These are phyloP conservation scores for Lentinula raphanica DNA, from an alignment of 768 basidiomycete species.

Conservation along the genomic window DNA sequence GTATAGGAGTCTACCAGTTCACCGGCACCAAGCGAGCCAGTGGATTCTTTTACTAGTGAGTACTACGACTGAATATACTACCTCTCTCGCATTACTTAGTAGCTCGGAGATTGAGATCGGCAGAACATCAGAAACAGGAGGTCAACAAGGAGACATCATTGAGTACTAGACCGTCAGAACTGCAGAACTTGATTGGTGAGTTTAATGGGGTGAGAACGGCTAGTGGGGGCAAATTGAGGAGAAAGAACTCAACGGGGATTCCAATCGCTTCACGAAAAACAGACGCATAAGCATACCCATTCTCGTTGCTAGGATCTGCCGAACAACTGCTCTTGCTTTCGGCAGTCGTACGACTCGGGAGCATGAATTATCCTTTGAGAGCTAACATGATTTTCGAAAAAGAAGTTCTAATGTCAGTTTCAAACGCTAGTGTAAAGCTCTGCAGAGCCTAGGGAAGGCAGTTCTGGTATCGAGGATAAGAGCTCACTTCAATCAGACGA, in stretches of 20 bases:
- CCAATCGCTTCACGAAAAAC: too few species aligned
- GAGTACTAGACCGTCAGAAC: too few species aligned
- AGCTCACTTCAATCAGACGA: background rate
- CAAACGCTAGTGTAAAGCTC: background rate
- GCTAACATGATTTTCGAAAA: background rate
- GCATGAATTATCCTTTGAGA: too few species aligned
- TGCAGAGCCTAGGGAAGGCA: background rate
- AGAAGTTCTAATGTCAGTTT: background rate
- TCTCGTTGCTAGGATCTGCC: too few species aligned
- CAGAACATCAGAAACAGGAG: background rate
- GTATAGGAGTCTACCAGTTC: background rate
- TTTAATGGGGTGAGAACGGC: background rate
- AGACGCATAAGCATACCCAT: too few species aligned
- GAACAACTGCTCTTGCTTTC: too few species aligned
- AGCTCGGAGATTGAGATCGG: background rate
- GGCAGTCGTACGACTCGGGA: background rate
- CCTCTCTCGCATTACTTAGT: too few species aligned
- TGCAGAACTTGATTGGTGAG: background rate
- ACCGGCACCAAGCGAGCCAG: too few species aligned
- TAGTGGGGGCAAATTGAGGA: background rate
- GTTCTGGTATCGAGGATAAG: background rate
- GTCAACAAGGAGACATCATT: background rate
- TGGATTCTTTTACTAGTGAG: too few species aligned
- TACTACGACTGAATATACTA: too few species aligned
- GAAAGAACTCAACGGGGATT: too few species aligned